phyloP scores from a whole-genome alignment of 305 asterid species.

The Withania somnifera region DNA sequence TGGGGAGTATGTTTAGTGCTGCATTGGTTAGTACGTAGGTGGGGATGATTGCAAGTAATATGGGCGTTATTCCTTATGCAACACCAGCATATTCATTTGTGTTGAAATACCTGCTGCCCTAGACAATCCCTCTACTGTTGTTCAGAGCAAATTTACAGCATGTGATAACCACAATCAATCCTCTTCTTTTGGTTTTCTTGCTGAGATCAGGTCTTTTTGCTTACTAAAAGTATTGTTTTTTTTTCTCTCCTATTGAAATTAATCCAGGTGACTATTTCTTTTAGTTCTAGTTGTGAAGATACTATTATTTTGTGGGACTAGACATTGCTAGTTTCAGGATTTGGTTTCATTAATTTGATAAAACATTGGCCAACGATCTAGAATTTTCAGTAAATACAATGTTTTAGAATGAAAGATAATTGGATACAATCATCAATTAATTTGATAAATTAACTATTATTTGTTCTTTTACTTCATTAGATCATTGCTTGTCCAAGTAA shows the following conservation, averaged over 20 bases:
- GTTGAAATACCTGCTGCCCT: conserved; percentile 57
- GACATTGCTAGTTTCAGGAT: neutral
- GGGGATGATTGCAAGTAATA: conserved; percentile 73
- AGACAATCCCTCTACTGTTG: conserved; percentile 61
- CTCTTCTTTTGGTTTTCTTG: conserved; percentile 62
- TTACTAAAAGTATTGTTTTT: neutral
- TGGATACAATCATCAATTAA: neutral
- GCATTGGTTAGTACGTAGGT: conserved; percentile 64
- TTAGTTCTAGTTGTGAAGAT: neutral
- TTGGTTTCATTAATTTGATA: neutral
- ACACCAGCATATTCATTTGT: conserved; percentile 60
- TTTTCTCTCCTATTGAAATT: neutral
- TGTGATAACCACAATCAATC: conserved; percentile 48
- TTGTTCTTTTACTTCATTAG: neutral
- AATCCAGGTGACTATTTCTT: neutral
- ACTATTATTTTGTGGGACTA: neutral
- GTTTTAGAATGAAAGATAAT: neutral
- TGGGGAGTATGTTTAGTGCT: conserved; percentile 81
- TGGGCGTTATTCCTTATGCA: conserved; percentile 67
- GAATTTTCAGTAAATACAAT: neutral
- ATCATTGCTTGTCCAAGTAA: neutral
- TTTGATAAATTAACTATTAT: neutral
- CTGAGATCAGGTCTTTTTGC: conserved; percentile 57
- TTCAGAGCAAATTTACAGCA: conserved; percentile 63
- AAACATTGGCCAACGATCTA: neutral